These are phyloP conservation scores for Pontederia crassipes DNA, from an alignment of 176 grass and related monocot genomes.

Conservation along the genomic window DNA sequence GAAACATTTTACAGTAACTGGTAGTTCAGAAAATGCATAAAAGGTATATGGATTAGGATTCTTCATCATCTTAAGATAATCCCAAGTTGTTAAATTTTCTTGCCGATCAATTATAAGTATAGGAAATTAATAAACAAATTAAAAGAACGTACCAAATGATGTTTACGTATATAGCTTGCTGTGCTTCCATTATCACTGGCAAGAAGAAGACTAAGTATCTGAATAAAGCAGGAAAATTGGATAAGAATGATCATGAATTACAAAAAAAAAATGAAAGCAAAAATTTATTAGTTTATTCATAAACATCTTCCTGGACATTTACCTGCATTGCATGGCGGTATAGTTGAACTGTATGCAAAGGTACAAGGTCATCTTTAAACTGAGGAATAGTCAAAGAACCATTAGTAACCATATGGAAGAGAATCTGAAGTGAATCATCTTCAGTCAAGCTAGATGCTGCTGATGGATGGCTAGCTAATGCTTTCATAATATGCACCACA, in stretches of 20 bases:
- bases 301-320: background rate
- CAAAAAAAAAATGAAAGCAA: too few relatives aligned
- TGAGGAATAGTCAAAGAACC: slow-evolving; percentile 65
- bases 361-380: slow-evolving; percentile 76
- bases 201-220: slow-evolving; percentile 99
- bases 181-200: slow-evolving; percentile 90
- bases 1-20: too few relatives aligned
- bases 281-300: background rate
- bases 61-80: background rate
- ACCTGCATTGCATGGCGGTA: slow-evolving; percentile 99
- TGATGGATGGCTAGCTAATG: slow-evolving; percentile 76
- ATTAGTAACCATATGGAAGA: slow-evolving; percentile 94
- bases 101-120: background rate
- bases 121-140: background rate
- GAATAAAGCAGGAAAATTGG: slow-evolving; percentile 24
- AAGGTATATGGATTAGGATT: too few relatives aligned
- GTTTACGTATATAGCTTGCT: slow-evolving; percentile 79
- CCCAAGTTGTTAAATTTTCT: background rate
- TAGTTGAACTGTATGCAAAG: slow-evolving; percentile 94
- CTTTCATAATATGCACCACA: slow-evolving; percentile 97
- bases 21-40: too few relatives aligned
- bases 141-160: slow-evolving; percentile 69
- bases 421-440: slow-evolving; percentile 87
- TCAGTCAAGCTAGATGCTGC: slow-evolving; percentile 86
- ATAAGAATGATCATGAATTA: background rate